Evolutionary conservation across 2,329 filamentous ascomycete species (phyloP).

Genomic region (Epichloe coenophiala): DNA sequence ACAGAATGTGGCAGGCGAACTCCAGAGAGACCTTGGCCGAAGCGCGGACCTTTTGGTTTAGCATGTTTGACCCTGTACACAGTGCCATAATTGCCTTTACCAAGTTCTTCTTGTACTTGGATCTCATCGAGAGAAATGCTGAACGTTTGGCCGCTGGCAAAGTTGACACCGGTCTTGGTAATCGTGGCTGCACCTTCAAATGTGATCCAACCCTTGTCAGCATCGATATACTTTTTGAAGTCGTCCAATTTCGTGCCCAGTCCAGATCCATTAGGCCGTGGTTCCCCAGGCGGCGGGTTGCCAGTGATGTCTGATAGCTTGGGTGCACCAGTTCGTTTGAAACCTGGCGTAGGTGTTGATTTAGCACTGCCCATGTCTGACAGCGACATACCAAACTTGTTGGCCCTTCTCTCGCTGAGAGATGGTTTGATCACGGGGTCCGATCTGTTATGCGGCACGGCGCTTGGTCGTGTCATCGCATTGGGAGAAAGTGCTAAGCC

Average conservation of each 20-base stretch:
- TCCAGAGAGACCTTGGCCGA: conserved; percentile 43
- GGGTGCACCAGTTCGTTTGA: conserved; percentile 23
- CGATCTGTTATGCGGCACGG: conserved; percentile 36
- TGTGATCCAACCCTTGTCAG: conserved; percentile 78
- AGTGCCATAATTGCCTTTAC: conserved; percentile 96
- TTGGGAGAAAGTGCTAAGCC: conserved; percentile 28
- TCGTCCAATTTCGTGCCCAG: conserved; percentile 41
- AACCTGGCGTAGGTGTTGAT: conserved; percentile 11
- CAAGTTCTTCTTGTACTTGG: conserved; percentile 81
- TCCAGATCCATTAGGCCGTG: conserved; percentile 21
- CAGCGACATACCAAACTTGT: conserved; percentile 42
- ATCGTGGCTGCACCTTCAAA: conserved; percentile 90
- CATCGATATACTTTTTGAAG: conserved; percentile 72
- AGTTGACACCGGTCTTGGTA: conserved; percentile 80
- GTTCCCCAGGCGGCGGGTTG: conserved; percentile 7
- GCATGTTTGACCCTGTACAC: conserved; percentile 93
- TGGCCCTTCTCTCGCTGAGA: conserved; percentile 52
- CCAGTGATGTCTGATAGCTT: conserved; percentile 29
- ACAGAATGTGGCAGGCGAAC: conserved; percentile 25
- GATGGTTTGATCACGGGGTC: conserved; percentile 41
- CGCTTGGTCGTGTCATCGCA: conserved; percentile 30
- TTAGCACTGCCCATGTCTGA: conserved; percentile 32
- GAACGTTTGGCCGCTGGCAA: conserved; percentile 78
- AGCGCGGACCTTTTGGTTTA: conserved; percentile 44
- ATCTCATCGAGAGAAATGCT: conserved; percentile 93